These are phyloP conservation scores for Smittium mucronatum DNA, from an alignment of 371 early-diverging fungal genomes.

Conservation along the genomic window DNA sequence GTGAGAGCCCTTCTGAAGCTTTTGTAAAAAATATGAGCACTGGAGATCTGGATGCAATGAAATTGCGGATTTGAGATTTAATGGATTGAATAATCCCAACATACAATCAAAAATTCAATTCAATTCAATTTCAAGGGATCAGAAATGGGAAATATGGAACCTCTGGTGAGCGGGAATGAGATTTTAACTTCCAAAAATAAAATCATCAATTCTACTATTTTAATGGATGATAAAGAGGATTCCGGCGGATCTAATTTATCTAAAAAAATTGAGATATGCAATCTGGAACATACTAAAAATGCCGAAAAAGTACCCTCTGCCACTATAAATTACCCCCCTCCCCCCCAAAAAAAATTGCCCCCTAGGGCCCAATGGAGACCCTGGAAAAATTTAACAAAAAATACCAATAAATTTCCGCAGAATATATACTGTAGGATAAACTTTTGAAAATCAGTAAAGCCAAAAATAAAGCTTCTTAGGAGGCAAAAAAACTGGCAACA, in stretches of 20 bases:
- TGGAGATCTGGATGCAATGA: background rate
- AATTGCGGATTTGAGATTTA: background rate
- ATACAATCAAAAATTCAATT: background rate
- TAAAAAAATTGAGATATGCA: background rate
- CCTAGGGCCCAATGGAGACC: too few relatives aligned
- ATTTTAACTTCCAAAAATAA: background rate
- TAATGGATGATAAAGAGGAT: background rate
- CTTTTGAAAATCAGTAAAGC: too few relatives aligned
- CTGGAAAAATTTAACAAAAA: too few relatives aligned
- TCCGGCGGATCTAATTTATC: background rate
- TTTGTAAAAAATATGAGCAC: background rate
- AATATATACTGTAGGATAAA: too few relatives aligned
- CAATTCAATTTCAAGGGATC: background rate
- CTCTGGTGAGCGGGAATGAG: background rate
- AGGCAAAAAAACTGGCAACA: too few relatives aligned
- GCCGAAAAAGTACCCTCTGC: too few relatives aligned
- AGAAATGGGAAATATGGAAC: background rate
- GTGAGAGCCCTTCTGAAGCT: background rate
- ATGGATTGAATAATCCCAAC: background rate
- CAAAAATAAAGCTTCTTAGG: too few relatives aligned
- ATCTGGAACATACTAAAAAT: background rate
- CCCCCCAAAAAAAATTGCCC: too few relatives aligned
- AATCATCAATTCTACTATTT: background rate
- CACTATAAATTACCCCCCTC: too few relatives aligned
- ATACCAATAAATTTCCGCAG: too few relatives aligned